These are phyloP conservation scores for Saccharomyces jurei DNA, from an alignment of 805 yeast species.

Conservation along the genomic window DNA sequence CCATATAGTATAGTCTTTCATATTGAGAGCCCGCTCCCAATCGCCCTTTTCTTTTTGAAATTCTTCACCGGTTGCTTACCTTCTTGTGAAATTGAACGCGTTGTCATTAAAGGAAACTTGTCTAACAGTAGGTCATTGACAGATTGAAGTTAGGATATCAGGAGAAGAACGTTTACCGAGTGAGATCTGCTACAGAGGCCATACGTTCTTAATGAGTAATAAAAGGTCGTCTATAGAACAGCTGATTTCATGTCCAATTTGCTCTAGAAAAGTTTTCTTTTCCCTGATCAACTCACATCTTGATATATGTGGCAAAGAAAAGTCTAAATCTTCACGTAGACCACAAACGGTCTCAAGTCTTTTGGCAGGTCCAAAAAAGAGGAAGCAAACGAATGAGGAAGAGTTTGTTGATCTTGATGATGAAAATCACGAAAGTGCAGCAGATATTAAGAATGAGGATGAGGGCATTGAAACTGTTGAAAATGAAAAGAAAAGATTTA, in stretches of 20 bases:
- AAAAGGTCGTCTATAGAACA: constrained; percentile 12
- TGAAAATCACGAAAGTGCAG: neutral
- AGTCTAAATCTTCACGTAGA: constrained; percentile 1
- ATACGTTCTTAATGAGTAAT: neutral
- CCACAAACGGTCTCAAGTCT: constrained; percentile 17
- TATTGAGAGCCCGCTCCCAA: neutral
- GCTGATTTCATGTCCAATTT: constrained; percentile 27
- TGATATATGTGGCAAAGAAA: constrained; percentile 19
- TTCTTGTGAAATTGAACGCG: neutral
- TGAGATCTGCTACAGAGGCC: neutral
- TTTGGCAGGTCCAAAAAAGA: constrained; percentile 4
- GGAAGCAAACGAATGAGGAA: neutral
- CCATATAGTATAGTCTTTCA: neutral
- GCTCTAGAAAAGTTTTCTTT: constrained; percentile 21
- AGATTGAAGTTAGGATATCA: neutral
- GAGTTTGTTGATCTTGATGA: neutral
- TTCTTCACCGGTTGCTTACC: neutral
- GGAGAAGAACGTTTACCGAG: neutral
- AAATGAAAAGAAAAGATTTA: neutral
- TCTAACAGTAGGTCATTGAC: neutral
- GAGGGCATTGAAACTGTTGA: neutral
- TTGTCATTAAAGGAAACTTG: neutral
- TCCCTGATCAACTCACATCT: constrained; percentile 25
- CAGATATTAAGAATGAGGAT: neutral
- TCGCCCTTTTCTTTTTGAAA: neutral